phyloP scores from a whole-genome alignment of 768 basidiomycete genomes.

The Boletus tomentosulus region DNA sequence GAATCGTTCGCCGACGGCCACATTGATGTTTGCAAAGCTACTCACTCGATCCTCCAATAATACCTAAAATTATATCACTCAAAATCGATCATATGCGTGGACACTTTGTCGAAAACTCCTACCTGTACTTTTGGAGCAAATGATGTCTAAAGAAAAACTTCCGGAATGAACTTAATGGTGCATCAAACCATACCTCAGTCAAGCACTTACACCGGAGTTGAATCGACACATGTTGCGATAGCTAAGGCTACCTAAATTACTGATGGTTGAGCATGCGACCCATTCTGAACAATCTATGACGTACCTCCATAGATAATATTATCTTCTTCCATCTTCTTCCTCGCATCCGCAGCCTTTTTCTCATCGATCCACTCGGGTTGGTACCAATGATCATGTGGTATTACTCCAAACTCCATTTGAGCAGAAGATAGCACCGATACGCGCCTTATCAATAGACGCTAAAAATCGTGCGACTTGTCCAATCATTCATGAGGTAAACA shows the following conservation, averaged over 20 bases:
- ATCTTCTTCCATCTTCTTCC: conserved; percentile 48
- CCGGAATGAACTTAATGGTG: not conserved
- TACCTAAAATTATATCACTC: conserved; percentile 12
- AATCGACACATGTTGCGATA: conserved; percentile 78
- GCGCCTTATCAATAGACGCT: conserved; percentile 24
- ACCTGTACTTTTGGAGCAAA: conserved; percentile 30
- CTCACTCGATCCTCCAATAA: conserved; percentile 30
- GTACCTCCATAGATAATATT: conserved; percentile 48
- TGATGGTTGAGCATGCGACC: not conserved
- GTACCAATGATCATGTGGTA: conserved; percentile 61
- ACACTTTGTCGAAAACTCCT: not conserved
- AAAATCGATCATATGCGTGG: not conserved
- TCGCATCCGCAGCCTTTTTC: conserved; percentile 45
- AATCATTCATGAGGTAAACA: not conserved
- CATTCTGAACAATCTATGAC: conserved; percentile 7
- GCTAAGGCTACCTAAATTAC: conserved; percentile 12
- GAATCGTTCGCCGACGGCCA: conserved; percentile 5
- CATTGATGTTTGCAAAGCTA: conserved; percentile 28
- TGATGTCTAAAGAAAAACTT: conserved; percentile 49
- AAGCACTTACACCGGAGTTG: conserved; percentile 56
- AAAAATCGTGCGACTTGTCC: conserved; percentile 4
- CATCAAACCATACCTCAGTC: not conserved
- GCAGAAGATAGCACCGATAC: conserved; percentile 38
- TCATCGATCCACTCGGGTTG: conserved; percentile 75
- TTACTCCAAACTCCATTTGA: conserved; percentile 52